Conservation (phyloP, 768 basidiomycete genomes). For the Boletus bicolor region DNA sequence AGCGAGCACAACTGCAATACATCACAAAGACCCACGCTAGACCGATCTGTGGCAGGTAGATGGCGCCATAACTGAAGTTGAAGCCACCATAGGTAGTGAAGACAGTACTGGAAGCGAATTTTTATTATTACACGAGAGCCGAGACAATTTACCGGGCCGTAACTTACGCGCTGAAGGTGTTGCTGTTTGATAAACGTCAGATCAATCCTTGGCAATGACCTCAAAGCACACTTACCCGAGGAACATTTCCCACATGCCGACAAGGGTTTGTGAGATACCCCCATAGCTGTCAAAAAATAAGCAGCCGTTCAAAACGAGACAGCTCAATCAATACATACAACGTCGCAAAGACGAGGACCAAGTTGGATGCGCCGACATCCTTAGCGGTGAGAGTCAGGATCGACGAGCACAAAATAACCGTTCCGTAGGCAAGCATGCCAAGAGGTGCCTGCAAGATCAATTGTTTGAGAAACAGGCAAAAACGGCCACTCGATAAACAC, state of each 20-base stretch:
- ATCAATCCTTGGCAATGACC: neutral
- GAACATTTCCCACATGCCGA: constrained; percentile 33
- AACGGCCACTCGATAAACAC: neutral
- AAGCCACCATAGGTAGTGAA: constrained; percentile 30
- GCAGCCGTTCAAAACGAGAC: neutral
- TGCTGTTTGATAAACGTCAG: constrained; percentile 17
- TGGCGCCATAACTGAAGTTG: constrained; percentile 28
- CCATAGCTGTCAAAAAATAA: constrained; percentile 24
- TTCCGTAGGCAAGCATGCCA: constrained; percentile 29
- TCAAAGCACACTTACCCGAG: constrained; percentile 21
- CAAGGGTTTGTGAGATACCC: constrained; percentile 29
- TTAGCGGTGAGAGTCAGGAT: constrained; percentile 23
- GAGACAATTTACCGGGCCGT: neutral
- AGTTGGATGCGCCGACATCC: constrained; percentile 18
- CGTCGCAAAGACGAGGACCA: constrained; percentile 29
- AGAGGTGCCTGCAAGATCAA: constrained; percentile 21
- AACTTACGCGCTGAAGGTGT: constrained; percentile 28
- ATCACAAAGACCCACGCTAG: constrained; percentile 19
- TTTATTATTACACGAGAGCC: neutral
- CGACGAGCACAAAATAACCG: constrained; percentile 30
- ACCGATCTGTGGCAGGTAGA: constrained; percentile 26
- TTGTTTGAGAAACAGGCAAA: neutral
- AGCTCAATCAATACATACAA: constrained; percentile 17
- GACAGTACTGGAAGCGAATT: constrained; percentile 17
- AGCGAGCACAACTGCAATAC: neutral